Evolutionary conservation across 1,284 basidiomycete genomes (phyloP).

Genomic region (Pseudozyma tsukubaensis): DNA sequence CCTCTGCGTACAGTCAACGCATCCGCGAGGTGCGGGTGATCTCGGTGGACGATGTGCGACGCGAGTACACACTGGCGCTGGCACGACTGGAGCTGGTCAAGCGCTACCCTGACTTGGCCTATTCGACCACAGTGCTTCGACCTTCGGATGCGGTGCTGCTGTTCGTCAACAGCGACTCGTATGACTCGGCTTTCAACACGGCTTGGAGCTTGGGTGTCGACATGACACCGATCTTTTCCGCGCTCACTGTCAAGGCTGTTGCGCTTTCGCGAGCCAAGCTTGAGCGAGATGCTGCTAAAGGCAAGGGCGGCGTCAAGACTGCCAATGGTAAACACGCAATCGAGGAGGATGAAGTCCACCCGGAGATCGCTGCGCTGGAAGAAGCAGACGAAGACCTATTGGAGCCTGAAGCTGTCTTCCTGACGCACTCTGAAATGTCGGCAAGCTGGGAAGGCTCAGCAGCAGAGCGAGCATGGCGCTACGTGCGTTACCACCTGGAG

Average conservation of each 20-base stretch:
- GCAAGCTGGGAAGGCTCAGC: constrained; percentile 83
- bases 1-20: constrained; percentile 73
- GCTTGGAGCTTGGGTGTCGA: constrained; percentile 83
- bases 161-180: constrained; percentile 82
- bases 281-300: constrained; percentile 20
- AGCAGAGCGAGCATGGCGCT: constrained; percentile 85
- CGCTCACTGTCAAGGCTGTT: constrained; percentile 82
- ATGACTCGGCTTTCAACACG: constrained; percentile 81
- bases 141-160: constrained; percentile 78
- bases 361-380: constrained; percentile 47
- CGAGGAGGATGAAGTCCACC: constrained; percentile 30
- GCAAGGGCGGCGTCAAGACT: not conserved
- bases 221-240: constrained; percentile 85
- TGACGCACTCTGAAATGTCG: constrained; percentile 54
- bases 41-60: constrained; percentile 82
- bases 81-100: constrained; percentile 82
- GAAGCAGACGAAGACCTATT: constrained; percentile 54
- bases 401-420: constrained; percentile 57
- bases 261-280: constrained; percentile 44
- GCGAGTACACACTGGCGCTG: constrained; percentile 83
- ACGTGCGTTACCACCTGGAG: constrained; percentile 81
- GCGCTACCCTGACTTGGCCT: constrained; percentile 73
- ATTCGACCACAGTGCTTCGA: constrained; percentile 47
- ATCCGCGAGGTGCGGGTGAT: constrained; percentile 78
- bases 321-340: constrained; percentile 15